phyloP scores from a whole-genome alignment of 2,329 filamentous ascomycete genomes.

The Fusarium sp. region DNA sequence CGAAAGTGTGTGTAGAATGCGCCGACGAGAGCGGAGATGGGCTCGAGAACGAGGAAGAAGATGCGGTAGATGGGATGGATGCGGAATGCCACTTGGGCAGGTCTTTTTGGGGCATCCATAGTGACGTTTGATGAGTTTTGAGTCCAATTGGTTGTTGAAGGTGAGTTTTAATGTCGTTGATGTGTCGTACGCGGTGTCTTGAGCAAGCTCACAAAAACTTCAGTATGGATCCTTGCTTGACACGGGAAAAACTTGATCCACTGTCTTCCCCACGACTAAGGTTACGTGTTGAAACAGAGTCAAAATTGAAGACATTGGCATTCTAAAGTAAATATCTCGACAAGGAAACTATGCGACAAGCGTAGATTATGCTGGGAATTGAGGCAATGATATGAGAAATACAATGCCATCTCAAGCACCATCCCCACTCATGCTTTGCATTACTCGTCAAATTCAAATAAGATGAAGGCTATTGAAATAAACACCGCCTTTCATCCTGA shows the following conservation, averaged over 20 bases:
- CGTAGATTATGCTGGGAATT: no score
- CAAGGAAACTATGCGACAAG: not conserved
- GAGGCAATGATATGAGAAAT: not conserved
- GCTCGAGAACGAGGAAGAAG: slow-evolving; percentile 83
- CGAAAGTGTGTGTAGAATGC: slow-evolving; percentile 66
- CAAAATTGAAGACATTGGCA: not conserved
- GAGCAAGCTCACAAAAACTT: slow-evolving; percentile 18
- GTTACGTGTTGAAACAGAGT: not conserved
- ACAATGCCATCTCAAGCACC: not conserved
- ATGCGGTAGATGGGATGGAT: slow-evolving; percentile 74
- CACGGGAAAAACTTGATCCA: slow-evolving; percentile 49
- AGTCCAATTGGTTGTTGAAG: no score
- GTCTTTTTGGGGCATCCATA: slow-evolving; percentile 45
- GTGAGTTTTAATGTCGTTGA: slow-evolving; percentile 7
- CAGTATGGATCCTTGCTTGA: slow-evolving; percentile 29
- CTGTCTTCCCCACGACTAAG: slow-evolving; percentile 21
- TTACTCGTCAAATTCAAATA: no score
- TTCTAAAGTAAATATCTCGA: not conserved
- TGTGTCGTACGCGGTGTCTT: slow-evolving; percentile 26
- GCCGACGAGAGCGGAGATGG: slow-evolving; percentile 65
- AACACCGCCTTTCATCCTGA: not conserved
- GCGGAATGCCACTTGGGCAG: slow-evolving; percentile 54
- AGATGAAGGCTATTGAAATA: no score
- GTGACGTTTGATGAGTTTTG: not conserved
- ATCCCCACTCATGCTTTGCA: no score